phyloP scores from a whole-genome alignment of 2,329 filamentous ascomycete genomes.

The Sporothrix luriei region DNA sequence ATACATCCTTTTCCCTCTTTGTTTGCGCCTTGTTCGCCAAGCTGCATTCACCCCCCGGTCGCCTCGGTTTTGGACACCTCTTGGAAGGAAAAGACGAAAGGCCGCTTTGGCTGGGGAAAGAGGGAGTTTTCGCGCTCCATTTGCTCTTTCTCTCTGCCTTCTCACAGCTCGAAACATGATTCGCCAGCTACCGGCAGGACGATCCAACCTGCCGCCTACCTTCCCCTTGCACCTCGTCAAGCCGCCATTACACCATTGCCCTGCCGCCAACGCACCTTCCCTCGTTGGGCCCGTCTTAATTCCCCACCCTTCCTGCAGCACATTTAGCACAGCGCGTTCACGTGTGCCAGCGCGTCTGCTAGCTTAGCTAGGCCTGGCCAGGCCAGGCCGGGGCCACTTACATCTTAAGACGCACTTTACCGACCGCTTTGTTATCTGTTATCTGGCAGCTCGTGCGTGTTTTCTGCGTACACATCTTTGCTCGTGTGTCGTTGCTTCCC shows the following conservation, averaged over 20 bases:
- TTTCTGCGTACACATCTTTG: not conserved
- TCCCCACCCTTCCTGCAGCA: slow-evolving; percentile 24
- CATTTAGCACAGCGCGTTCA: slow-evolving; percentile 34
- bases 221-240: slow-evolving; percentile 11
- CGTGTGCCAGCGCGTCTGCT: slow-evolving; percentile 36
- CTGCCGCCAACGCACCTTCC: slow-evolving; percentile 14
- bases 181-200: slow-evolving; percentile 15
- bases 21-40: slow-evolving; percentile 1
- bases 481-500: not conserved
- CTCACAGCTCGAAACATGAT: slow-evolving; percentile 8
- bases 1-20: slow-evolving; percentile 13
- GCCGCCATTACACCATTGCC: slow-evolving; percentile 13
- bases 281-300: slow-evolving; percentile 12
- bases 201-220: slow-evolving; percentile 10
- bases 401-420: too few species aligned
- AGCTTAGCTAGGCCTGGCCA: too few species aligned
- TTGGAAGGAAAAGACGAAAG: slow-evolving; percentile 6
- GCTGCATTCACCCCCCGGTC: slow-evolving; percentile 1
- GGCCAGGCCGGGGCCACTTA: not conserved
- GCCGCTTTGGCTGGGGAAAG: slow-evolving; percentile 27
- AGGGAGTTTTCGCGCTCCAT: not conserved
- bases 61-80: slow-evolving; percentile 25
- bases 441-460: too few species aligned
- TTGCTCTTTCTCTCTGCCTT: slow-evolving; percentile 19
- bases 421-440: slow-evolving; percentile 24